phyloP scores from a whole-genome alignment of 306 rosid species.

The Cyamopsis tetragonoloba region DNA sequence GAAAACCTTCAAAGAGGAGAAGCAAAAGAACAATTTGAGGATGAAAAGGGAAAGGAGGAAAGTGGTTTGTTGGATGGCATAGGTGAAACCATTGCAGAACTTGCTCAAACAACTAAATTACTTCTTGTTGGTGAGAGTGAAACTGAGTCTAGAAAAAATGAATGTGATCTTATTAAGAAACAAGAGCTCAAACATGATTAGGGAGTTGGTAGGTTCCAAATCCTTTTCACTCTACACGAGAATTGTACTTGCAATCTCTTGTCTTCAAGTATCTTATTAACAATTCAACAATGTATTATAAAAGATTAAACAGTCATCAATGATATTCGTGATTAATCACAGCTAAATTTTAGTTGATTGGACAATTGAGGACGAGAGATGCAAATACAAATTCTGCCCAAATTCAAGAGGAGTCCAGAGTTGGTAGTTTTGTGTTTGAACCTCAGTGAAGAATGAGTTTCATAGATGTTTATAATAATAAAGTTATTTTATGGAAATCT shows the following conservation, averaged over 20 bases:
- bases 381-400: too few relatives aligned
- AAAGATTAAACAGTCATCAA: too few relatives aligned
- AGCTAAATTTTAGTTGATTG: too few relatives aligned
- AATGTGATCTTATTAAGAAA: neutral
- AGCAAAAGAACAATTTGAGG: neutral
- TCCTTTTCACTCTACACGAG: too few relatives aligned
- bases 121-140: slow-evolving; percentile 44
- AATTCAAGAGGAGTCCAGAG: too few relatives aligned
- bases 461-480: neutral
- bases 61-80: slow-evolving; percentile 46
- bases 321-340: too few relatives aligned
- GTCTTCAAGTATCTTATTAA: too few relatives aligned
- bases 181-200: neutral
- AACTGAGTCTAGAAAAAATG: neutral
- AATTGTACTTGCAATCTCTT: too few relatives aligned
- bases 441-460: neutral
- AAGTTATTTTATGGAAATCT: neutral
- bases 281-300: too few relatives aligned
- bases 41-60: neutral
- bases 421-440: too few relatives aligned
- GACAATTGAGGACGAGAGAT: too few relatives aligned
- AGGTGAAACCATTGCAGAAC: slow-evolving; percentile 62
- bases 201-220: neutral
- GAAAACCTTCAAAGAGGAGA: slow-evolving; percentile 14
- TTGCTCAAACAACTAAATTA: slow-evolving; percentile 50